Evolutionary conservation across 257 asterid genomes (phyloP).

Genomic region (Galeopsis tetrahit): DNA sequence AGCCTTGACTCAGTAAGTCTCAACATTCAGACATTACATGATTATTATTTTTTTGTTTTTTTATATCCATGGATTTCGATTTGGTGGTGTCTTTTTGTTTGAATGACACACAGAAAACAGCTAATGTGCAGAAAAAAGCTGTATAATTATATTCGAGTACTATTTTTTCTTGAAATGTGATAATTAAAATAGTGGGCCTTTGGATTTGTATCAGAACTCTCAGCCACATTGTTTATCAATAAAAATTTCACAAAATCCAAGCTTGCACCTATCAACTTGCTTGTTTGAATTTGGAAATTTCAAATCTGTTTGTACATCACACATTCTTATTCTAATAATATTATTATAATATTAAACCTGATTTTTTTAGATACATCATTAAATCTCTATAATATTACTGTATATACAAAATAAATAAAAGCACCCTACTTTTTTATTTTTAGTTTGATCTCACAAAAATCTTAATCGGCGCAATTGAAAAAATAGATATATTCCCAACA

Average conservation of each 20-base stretch:
- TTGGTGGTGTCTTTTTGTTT: constrained; percentile 34
- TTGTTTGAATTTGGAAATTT: not conserved
- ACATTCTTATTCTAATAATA: too few relatives aligned
- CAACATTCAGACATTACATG: constrained; percentile 3
- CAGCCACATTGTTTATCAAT: not conserved
- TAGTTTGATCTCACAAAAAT: too few relatives aligned
- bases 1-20: constrained; percentile 44
- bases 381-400: too few relatives aligned
- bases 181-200: constrained; percentile 38
- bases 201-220: not conserved
- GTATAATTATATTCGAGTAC: constrained; percentile 39
- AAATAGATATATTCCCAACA: too few relatives aligned
- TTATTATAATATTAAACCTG: too few relatives aligned
- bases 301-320: not conserved
- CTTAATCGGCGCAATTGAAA: too few relatives aligned
- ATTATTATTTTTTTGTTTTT: constrained; percentile 19
- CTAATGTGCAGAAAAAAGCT: constrained; percentile 42
- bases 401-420: too few relatives aligned
- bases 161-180: constrained; percentile 53
- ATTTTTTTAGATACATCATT: too few relatives aligned
- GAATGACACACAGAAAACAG: constrained; percentile 35
- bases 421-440: too few relatives aligned
- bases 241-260: constrained; percentile 13
- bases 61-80: not conserved
- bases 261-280: not conserved